Base-by-base conservation (phyloP, 2,329 filamentous ascomycete species). In the Tolypocladium endophyticum region DNA sequence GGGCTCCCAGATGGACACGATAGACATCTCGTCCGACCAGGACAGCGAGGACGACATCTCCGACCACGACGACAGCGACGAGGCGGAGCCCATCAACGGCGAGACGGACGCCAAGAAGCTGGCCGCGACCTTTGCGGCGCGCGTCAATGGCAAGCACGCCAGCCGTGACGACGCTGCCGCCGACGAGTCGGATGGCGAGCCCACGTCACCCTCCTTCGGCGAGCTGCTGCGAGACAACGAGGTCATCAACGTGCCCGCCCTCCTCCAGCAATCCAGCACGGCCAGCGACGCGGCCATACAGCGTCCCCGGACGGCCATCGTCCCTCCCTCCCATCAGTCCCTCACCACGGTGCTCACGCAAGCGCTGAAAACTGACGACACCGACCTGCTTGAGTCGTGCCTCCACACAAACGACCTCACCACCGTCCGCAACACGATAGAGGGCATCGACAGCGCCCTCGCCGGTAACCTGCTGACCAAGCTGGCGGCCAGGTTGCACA, bases 281-380 rank as follows among this genome's bases (percentile, higher is more conserved):
- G 61, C 68, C 39, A 65, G 62, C 61, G 67, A 64, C 54, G 64
- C 73, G 45, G 67, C 73, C 18, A 63, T 76, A 74, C 64, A 77
- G 75, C 60, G 77, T 71, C 63, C 77, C 53, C 73, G 74, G 69
- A 77, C 77, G 61, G 73, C 76, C 59, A 77, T 88, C 62, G 80
- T 81, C 23, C 78, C 85, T 25, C 88, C 87, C 16, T 87, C 86
- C 16, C 87, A 88, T 61, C 86, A 90, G 61, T 96, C 93, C 8
- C 84, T 99, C 57, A 88, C 89, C 55, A 96, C 91, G 6, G 91
- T 97, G n/a, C 86, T 99, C 61, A 87, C 92, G 18, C 93, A 97
- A 74, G 91, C 94, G 7, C 86, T 99, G 60, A 89, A 88, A 68
- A 97, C 92, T 62, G 94, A 97, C 74, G 94, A 99, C 76, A 82